phyloP scores from a whole-genome alignment of 768 basidiomycete genomes.

The Phlegmacium glaucopus region DNA sequence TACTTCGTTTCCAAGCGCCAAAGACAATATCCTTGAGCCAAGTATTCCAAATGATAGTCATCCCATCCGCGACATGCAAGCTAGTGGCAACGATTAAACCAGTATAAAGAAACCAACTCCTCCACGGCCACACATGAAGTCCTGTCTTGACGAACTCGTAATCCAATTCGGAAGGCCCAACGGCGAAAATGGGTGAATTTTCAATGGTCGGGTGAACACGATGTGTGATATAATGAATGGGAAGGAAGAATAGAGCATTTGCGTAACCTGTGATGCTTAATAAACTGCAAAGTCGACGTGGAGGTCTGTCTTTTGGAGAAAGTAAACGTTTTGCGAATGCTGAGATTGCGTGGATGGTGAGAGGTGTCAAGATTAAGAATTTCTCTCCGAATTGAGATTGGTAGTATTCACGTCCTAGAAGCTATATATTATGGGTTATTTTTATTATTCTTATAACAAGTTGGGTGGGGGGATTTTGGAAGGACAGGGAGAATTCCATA shows the following conservation, averaged over 20 bases:
- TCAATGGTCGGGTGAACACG: constrained; percentile 51
- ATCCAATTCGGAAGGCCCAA: constrained; percentile 77
- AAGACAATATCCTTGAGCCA: constrained; percentile 34
- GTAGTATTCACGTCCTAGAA: constrained; percentile 85
- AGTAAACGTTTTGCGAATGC: constrained; percentile 59
- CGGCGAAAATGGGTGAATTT: constrained; percentile 44
- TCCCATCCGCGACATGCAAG: constrained; percentile 64
- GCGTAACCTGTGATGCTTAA: constrained; percentile 67
- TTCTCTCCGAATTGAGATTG: constrained; percentile 69
- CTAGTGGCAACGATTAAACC: constrained; percentile 54
- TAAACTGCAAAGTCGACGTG: constrained; percentile 34
- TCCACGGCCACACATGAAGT: constrained; percentile 56
- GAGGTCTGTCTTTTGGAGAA: constrained; percentile 29
- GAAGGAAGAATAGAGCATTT: constrained; percentile 51
- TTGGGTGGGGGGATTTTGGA: too few relatives aligned
- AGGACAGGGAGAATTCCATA: constrained; percentile 33
- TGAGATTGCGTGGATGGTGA: constrained; percentile 61
- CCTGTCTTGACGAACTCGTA: constrained; percentile 82
- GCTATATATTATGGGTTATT: too few relatives aligned
- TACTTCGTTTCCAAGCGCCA: constrained; percentile 6
- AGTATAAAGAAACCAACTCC: constrained; percentile 60
- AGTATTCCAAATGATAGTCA: constrained; percentile 46
- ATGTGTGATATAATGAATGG: constrained; percentile 69
- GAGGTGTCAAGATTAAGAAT: constrained; percentile 62
- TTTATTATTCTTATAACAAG: too few relatives aligned